Evolutionary conservation across 2,329 filamentous ascomycete species (phyloP).

Genomic region (Alternaria rosae): DNA sequence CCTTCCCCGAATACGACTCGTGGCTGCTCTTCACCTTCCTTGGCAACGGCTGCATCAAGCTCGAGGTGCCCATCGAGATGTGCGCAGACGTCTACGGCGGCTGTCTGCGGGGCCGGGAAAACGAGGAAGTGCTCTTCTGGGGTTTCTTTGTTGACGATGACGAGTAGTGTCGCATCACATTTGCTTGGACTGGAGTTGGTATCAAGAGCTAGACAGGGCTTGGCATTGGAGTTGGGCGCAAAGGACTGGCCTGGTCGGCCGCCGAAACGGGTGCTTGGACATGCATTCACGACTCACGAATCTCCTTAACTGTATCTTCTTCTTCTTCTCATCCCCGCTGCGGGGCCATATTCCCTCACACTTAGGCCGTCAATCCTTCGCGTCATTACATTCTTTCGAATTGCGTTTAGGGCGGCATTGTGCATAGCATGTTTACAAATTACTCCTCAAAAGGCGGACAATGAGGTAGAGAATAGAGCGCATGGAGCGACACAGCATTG

Average conservation of each 20-base stretch:
- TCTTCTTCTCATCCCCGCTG: slow-evolving; percentile 16
- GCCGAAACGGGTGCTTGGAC: slow-evolving; percentile 33
- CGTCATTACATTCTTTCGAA: slow-evolving; percentile 13
- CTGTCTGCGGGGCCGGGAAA: slow-evolving; percentile 38
- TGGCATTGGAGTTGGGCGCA: slow-evolving; percentile 46
- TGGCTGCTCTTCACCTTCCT: slow-evolving; percentile 50
- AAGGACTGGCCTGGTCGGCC: slow-evolving; percentile 19
- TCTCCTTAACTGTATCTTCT: slow-evolving; percentile 34
- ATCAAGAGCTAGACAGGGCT: slow-evolving; percentile 33
- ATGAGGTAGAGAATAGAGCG: slow-evolving; percentile 33
- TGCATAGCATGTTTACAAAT: slow-evolving; percentile 30
- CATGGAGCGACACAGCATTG: slow-evolving; percentile 21
- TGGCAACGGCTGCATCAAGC: slow-evolving; percentile 44
- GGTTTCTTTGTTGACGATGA: slow-evolving; percentile 46
- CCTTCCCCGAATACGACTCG: slow-evolving; percentile 45
- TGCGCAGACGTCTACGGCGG: slow-evolving; percentile 47
- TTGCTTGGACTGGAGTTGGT: slow-evolving; percentile 33
- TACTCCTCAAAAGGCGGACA: slow-evolving; percentile 26
- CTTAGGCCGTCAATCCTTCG: slow-evolving; percentile 21
- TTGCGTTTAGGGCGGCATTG: slow-evolving; percentile 24
- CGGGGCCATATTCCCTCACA: slow-evolving; percentile 10
- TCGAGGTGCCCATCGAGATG: slow-evolving; percentile 49
- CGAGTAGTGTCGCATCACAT: slow-evolving; percentile 25
- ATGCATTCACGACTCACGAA: slow-evolving; percentile 45
- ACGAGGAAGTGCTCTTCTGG: slow-evolving; percentile 48